phyloP scores from a whole-genome alignment of 169 alveolate genomes.

The Plasmodium coatneyi region DNA sequence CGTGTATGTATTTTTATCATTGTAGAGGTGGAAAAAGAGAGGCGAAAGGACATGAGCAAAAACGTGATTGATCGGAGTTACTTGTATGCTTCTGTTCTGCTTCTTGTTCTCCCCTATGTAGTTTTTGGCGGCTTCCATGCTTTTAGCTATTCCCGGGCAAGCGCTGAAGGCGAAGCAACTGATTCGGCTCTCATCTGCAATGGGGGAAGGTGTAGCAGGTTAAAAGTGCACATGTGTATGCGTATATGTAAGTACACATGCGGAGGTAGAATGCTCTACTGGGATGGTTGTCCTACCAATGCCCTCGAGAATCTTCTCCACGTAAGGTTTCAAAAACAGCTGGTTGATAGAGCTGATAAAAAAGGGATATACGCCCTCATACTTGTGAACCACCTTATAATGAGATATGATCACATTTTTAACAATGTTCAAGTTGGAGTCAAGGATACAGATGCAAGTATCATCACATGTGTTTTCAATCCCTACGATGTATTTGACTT shows the following conservation, averaged over 20 bases:
- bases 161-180: slow-evolving; percentile 43
- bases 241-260: neutral
- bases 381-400: slow-evolving; percentile 59
- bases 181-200: slow-evolving; percentile 18
- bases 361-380: slow-evolving; percentile 70
- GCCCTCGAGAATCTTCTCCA: slow-evolving; percentile 25
- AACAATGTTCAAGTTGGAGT: slow-evolving; percentile 42
- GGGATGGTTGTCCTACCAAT: slow-evolving; percentile 16
- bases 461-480: slow-evolving; percentile 75
- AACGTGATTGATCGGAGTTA: slow-evolving; percentile 58
- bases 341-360: slow-evolving; percentile 55
- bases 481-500: slow-evolving; percentile 49
- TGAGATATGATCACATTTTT: slow-evolving; percentile 60
- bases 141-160: slow-evolving; percentile 70
- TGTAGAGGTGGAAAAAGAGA: slow-evolving; percentile 37
- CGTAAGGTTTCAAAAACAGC: slow-evolving; percentile 46
- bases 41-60: slow-evolving; percentile 72
- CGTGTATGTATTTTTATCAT: slow-evolving; percentile 47
- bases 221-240: neutral
- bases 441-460: slow-evolving; percentile 60
- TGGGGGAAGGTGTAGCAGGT: neutral
- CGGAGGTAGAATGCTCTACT: neutral
- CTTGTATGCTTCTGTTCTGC: slow-evolving; percentile 12
- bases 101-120: slow-evolving; percentile 59
- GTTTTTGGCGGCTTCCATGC: slow-evolving; percentile 56